These are phyloP conservation scores for Diaporthe humulicola DNA, from an alignment of 2,329 filamentous ascomycete genomes.

Conservation along the genomic window DNA sequence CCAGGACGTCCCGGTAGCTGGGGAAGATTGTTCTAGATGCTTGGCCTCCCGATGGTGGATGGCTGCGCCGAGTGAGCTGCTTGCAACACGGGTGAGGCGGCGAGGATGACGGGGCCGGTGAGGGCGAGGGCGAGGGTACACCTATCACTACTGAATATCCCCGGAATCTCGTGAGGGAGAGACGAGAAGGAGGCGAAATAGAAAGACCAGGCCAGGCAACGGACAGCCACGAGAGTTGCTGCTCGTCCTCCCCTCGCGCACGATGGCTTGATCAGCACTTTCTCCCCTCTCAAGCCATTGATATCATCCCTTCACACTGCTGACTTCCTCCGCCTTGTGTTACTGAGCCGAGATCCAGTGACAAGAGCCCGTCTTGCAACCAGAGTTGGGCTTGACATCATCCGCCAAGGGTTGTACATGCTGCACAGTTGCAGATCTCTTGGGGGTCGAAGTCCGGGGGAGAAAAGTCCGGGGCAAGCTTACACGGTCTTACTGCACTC, in stretches of 20 bases:
- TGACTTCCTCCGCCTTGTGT: background rate
- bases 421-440: constrained; percentile 20
- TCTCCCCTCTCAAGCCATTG: constrained; percentile 11
- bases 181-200: background rate
- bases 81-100: background rate
- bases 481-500: background rate
- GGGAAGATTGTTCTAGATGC: constrained; percentile 35
- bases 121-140: constrained; percentile 31
- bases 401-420: constrained; percentile 4
- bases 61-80: background rate
- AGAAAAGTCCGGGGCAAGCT: constrained; percentile 4
- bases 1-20: constrained; percentile 2
- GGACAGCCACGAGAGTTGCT: background rate
- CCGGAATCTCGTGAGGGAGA: background rate
- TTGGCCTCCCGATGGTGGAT: background rate
- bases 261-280: constrained; percentile 17
- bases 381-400: constrained; percentile 27
- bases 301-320: constrained; percentile 18
- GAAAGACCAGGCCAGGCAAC: background rate
- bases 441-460: background rate
- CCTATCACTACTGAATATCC: background rate
- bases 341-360: constrained; percentile 10
- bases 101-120: background rate
- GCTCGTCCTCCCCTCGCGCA: background rate
- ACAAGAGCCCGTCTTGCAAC: background rate